Evolutionary conservation across 768 basidiomycete genomes (phyloP).

Genomic region (Psilocybe cyanescens): DNA sequence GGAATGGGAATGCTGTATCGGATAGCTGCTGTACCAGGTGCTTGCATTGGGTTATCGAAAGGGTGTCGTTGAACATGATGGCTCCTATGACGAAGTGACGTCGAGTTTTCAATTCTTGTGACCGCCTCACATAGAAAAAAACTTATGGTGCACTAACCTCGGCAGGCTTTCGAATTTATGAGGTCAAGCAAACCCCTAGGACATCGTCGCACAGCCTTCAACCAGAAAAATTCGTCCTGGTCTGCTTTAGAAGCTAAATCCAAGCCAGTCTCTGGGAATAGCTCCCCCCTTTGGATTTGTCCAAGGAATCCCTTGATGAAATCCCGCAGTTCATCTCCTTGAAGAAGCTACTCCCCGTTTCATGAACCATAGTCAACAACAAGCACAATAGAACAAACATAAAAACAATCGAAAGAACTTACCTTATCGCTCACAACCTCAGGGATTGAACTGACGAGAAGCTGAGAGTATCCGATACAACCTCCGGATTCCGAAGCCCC

Average conservation of each 20-base stretch:
- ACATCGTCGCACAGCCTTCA: conserved; percentile 77
- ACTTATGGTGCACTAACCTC: conserved; percentile 57
- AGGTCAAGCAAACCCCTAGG: conserved; percentile 84
- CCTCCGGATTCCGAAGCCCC: conserved; percentile 32
- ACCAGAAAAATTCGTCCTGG: conserved; percentile 52
- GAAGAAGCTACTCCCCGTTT: conserved; percentile 51
- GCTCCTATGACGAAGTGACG: conserved; percentile 61
- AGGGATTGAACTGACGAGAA: conserved; percentile 67
- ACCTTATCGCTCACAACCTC: conserved; percentile 78
- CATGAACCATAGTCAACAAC: conserved; percentile 17
- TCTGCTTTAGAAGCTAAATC: conserved; percentile 21
- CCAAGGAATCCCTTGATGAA: conserved; percentile 76
- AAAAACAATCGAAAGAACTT: conserved; percentile 33
- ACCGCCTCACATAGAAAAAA: not conserved
- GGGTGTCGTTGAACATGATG: conserved; percentile 93
- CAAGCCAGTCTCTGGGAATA: conserved; percentile 31
- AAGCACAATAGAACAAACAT: conserved; percentile 23
- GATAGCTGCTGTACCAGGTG: conserved; percentile 70
- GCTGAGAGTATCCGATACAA: conserved; percentile 59
- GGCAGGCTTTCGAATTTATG: conserved; percentile 93
- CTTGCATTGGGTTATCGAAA: conserved; percentile 70
- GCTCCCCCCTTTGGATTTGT: conserved; percentile 54
- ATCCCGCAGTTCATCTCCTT: conserved; percentile 73
- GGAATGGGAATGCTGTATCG: conserved; percentile 83
- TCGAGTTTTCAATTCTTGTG: not conserved